Evolutionary conservation across 1,284 basidiomycete species (phyloP).

Genomic region (Meripilus lineatus): DNA sequence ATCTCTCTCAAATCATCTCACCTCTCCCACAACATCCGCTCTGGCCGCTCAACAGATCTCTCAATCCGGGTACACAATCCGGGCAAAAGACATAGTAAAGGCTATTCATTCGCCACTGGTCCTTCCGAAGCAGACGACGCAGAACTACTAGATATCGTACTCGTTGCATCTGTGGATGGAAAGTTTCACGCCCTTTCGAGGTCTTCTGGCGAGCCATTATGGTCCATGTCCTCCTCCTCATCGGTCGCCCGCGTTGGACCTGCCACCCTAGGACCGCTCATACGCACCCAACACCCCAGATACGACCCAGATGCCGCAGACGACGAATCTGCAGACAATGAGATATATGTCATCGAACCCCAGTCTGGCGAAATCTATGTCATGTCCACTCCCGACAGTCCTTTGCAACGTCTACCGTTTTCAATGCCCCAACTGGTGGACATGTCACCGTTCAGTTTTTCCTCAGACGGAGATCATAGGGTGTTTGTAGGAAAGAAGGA

Average conservation of each 20-base stretch:
- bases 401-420: conserved; percentile 79
- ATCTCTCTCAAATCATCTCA: conserved; percentile 17
- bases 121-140: conserved; percentile 33
- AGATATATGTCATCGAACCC: conserved; percentile 88
- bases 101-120: conserved; percentile 9
- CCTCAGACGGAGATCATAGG: conserved; percentile 58
- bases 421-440: conserved; percentile 86
- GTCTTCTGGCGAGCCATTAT: conserved; percentile 68
- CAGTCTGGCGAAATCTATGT: conserved; percentile 89
- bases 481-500: conserved; percentile 86
- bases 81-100: not conserved
- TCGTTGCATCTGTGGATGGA: conserved; percentile 88
- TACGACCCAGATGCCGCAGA: conserved; percentile 48
- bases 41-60: conserved; percentile 17
- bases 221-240: conserved; percentile 72
- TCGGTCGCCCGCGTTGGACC: conserved; percentile 30
- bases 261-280: conserved; percentile 59
- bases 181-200: conserved; percentile 85
- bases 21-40: conserved; percentile 10
- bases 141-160: conserved; percentile 69
- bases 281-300: conserved; percentile 60
- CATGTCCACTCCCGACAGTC: conserved; percentile 56
- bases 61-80: conserved; percentile 18
- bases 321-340: conserved; percentile 54
- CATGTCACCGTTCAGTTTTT: conserved; percentile 79